Evolutionary conservation across 352 stramenopile species (phyloP).

Genomic region (Phytopythium delawarense): DNA sequence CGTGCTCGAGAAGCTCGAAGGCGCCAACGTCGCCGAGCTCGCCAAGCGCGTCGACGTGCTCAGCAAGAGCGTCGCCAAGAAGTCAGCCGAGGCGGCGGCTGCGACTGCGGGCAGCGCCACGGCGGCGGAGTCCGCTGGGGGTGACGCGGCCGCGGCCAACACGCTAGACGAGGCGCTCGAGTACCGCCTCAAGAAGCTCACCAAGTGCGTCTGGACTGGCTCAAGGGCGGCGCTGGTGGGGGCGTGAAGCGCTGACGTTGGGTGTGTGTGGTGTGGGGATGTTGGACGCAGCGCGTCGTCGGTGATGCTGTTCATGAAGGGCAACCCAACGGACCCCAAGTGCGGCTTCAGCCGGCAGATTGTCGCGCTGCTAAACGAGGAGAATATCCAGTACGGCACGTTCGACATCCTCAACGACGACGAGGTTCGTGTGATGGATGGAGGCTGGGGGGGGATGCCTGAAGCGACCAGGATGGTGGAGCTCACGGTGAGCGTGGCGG

Average conservation of each 20-base stretch:
- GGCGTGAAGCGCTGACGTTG: background rate
- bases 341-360: constrained; percentile 96
- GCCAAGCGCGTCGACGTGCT: constrained; percentile 81
- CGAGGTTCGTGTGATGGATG: constrained; percentile 32
- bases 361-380: constrained; percentile 91
- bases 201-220: constrained; percentile 32
- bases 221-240: background rate
- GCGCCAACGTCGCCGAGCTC: constrained; percentile 78
- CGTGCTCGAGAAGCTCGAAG: constrained; percentile 81
- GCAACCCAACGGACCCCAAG: constrained; percentile 90
- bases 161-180: constrained; percentile 56
- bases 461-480: background rate
- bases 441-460: background rate
- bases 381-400: constrained; percentile 91
- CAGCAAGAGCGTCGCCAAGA: constrained; percentile 80
- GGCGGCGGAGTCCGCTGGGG: constrained; percentile 15
- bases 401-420: constrained; percentile 98
- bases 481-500: background rate
- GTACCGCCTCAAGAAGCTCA: constrained; percentile 81
- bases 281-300: constrained; percentile 45
- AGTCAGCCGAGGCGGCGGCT: constrained; percentile 18
- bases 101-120: constrained; percentile 8
- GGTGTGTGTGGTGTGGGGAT: background rate
- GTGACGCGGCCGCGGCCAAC: background rate
- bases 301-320: constrained; percentile 99